Percentiles rank a stretch among this genome's conserved stretches.
Evolutionary conservation across 2,329 filamentous ascomycete species (phyloP).

Genomic region (Penicillium sp.): DNA sequence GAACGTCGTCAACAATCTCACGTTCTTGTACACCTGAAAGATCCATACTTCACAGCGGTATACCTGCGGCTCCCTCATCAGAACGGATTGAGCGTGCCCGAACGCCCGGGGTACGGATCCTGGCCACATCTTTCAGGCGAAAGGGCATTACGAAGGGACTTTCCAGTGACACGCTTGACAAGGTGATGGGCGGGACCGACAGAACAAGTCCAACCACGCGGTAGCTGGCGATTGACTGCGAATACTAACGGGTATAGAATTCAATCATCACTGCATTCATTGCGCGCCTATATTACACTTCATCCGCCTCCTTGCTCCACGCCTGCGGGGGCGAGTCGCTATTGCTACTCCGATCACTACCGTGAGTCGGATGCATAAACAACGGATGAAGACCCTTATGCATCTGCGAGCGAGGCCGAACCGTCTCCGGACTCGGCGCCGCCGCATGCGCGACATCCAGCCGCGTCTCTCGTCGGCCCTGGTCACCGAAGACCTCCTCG

Average conservation of each 20-base stretch:
- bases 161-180: slow-evolving; percentile 37
- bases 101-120: slow-evolving; percentile 42
- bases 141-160: slow-evolving; percentile 23
- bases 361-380: slow-evolving; percentile 22
- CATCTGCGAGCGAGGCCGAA: slow-evolving; percentile 13
- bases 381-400: slow-evolving; percentile 21
- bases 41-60: too few relatives aligned
- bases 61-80: too few relatives aligned
- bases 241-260: too few relatives aligned
- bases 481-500: slow-evolving; percentile 26
- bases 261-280: too few relatives aligned
- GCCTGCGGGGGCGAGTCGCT: slow-evolving; percentile 12
- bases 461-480: background rate
- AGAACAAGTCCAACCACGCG: slow-evolving; percentile 44
- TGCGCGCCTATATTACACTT: slow-evolving; percentile 2
- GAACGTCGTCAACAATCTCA: slow-evolving; percentile 49
- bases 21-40: too few relatives aligned
- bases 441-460: slow-evolving; percentile 1
- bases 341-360: slow-evolving; percentile 13
- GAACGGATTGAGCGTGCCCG: slow-evolving; percentile 42
- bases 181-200: slow-evolving; percentile 33
- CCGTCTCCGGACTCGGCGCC: background rate
- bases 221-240: too few relatives aligned
- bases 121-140: slow-evolving; percentile 26
- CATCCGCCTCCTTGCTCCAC: slow-evolving; percentile 10